phyloP scores from a whole-genome alignment of 192 early-diverging fungal genomes.

The Coemansia sp. region DNA sequence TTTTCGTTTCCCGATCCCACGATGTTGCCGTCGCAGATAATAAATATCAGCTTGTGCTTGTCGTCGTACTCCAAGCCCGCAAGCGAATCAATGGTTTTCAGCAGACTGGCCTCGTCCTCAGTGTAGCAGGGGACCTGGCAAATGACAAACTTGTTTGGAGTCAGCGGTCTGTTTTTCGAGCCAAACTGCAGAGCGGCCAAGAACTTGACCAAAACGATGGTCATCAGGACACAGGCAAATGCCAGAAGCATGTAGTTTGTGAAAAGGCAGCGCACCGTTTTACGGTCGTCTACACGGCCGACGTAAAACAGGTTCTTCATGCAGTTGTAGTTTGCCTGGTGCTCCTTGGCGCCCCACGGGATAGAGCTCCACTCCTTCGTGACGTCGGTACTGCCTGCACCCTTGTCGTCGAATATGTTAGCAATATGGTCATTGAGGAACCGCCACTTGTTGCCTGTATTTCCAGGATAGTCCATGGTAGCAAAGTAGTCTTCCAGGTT shows the following conservation, averaged over 20 bases:
- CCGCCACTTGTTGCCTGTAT: slow-evolving; percentile 19
- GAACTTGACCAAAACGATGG: slow-evolving; percentile 80
- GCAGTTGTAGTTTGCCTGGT: slow-evolving; percentile 63
- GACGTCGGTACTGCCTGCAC: slow-evolving; percentile 51
- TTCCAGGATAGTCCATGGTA: slow-evolving; percentile 33
- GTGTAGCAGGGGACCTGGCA: slow-evolving; percentile 95
- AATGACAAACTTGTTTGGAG: slow-evolving; percentile 91
- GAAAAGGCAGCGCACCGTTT: slow-evolving; percentile 72
- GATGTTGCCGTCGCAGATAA: slow-evolving; percentile 83
- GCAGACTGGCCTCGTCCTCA: slow-evolving; percentile 78
- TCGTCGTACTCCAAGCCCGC: slow-evolving; percentile 76
- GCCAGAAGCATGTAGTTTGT: slow-evolving; percentile 84
- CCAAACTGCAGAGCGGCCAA: slow-evolving; percentile 75
- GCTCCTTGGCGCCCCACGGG: no score
- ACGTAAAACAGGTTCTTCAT: slow-evolving; percentile 83
- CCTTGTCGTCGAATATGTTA: slow-evolving; percentile 59
- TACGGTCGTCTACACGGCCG: slow-evolving; percentile 80
- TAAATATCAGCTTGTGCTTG: slow-evolving; percentile 83
- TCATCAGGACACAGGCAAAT: slow-evolving; percentile 70
- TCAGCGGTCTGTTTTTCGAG: slow-evolving; percentile 65
- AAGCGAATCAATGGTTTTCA: slow-evolving; percentile 80
- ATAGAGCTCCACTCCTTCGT: slow-evolving; percentile 45
- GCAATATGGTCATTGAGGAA: slow-evolving; percentile 37
- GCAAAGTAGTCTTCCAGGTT: slow-evolving; percentile 62
- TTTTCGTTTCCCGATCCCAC: slow-evolving; percentile 91